Percentiles rank a stretch among this genome's conserved stretches.
phyloP scores from a whole-genome alignment of 2,329 filamentous ascomycete genomes.

The Pseudomassariella vexata region DNA sequence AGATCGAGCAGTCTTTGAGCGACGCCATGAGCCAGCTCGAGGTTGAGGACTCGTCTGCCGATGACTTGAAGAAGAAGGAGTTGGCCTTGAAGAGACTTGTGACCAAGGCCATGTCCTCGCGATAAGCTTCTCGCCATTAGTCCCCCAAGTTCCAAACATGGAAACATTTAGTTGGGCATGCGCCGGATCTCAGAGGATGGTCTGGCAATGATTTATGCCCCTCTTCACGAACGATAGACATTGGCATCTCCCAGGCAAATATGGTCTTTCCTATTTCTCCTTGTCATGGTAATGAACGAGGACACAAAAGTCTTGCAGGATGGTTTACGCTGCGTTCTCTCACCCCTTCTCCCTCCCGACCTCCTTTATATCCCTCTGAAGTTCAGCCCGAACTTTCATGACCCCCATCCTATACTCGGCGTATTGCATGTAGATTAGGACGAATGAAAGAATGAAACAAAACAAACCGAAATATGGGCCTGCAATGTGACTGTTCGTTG shows the following conservation, averaged over 20 bases:
- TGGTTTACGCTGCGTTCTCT: slow-evolving; percentile 20
- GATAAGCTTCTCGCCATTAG: slow-evolving; percentile 52
- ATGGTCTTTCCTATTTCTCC: slow-evolving; percentile 12
- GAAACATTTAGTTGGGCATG: slow-evolving; percentile 21
- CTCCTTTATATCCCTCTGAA: slow-evolving; percentile 13
- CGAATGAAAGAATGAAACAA: slow-evolving; percentile 16
- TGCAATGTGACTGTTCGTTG: too few relatives aligned
- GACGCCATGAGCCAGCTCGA: slow-evolving; percentile 98
- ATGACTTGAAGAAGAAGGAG: slow-evolving; percentile 99
- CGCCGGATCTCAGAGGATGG: slow-evolving; percentile 17
- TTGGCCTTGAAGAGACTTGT: slow-evolving; percentile 94
- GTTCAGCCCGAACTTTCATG: slow-evolving; percentile 14
- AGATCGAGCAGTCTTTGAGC: slow-evolving; percentile 94
- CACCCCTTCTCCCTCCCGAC: slow-evolving; percentile 12
- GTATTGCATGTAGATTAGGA: slow-evolving; percentile 29
- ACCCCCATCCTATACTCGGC: slow-evolving; percentile 20
- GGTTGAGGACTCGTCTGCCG: slow-evolving; percentile 83
- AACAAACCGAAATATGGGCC: slow-evolving; percentile 8
- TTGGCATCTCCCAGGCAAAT: slow-evolving; percentile 17
- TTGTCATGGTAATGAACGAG: slow-evolving; percentile 17
- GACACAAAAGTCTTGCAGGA: slow-evolving; percentile 23
- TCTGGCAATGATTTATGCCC: slow-evolving; percentile 17
- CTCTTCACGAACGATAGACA: slow-evolving; percentile 18
- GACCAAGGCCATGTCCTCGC: slow-evolving; percentile 95
- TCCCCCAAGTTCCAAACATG: too few relatives aligned